These are phyloP conservation scores for Fusarium drepaniforme DNA, from an alignment of 2,329 filamentous ascomycete species.

Conservation along the genomic window DNA sequence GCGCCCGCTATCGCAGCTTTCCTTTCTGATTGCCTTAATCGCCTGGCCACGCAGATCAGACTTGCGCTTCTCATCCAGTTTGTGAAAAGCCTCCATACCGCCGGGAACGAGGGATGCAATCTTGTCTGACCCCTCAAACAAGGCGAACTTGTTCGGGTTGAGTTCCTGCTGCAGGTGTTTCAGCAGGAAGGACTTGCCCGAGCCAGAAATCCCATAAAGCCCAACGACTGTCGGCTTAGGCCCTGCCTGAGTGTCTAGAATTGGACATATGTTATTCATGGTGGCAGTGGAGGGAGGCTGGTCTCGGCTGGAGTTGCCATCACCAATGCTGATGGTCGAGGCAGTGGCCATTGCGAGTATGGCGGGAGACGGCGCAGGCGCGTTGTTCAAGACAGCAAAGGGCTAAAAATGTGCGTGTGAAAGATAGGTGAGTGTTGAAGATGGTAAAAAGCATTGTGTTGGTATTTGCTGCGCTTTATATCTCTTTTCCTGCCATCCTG, in stretches of 20 bases:
- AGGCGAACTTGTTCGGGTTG: slow-evolving; percentile 52
- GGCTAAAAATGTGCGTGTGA: background rate
- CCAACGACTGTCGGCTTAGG: slow-evolving; percentile 59
- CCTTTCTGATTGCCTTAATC: slow-evolving; percentile 57
- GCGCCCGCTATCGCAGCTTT: slow-evolving; percentile 50
- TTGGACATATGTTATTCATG: background rate
- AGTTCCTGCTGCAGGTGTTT: slow-evolving; percentile 49
- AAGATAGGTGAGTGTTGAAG: background rate
- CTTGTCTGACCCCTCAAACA: slow-evolving; percentile 65
- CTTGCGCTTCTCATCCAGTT: slow-evolving; percentile 52
- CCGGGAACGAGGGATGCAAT: slow-evolving; percentile 58
- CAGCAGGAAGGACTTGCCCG: slow-evolving; percentile 64
- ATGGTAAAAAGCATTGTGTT: background rate
- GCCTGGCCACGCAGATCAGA: slow-evolving; percentile 54
- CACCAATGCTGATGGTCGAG: background rate
- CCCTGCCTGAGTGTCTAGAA: background rate
- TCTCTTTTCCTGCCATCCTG: background rate
- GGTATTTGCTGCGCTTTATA: background rate
- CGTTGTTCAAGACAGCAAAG: background rate
- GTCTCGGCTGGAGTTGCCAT: background rate
- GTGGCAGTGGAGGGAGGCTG: background rate
- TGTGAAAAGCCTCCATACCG: slow-evolving; percentile 62
- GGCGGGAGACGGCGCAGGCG: background rate
- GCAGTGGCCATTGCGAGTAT: background rate
- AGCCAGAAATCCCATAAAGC: slow-evolving; percentile 66